Evolutionary conservation across 352 stramenopile genomes (phyloP), one percentile per base, ranked within the genome.

Genomic region (Globisporangium canariense): DNA sequence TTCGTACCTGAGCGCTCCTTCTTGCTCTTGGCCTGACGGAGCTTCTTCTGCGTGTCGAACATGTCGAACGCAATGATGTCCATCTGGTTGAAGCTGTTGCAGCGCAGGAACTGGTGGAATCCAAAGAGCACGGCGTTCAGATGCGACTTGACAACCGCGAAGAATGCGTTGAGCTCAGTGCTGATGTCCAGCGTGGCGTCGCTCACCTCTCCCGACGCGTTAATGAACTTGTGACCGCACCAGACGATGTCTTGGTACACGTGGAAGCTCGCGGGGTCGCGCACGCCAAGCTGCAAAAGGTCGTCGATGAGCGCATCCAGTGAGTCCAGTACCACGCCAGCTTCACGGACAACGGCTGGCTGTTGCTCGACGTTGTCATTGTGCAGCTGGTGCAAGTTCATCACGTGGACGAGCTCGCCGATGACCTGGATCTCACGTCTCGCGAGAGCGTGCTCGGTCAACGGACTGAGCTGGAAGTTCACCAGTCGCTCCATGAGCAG

Each of bases 211-310:
- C 46, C 62, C 18, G 63, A 58, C 1, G 38, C 60, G 6, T 30
- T 49, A 11, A 74, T 60, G 57, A 89, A 87, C 51, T 75, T 79
- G 64, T 94, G 85, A 0, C 83, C 87, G 45, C 83, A 88, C 88
- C 88, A 96, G n/a, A 90, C 75, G 52, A 96, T 84, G 45, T 96
- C 85, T 62, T 96, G 84, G 64, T 93, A 94, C 6, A 81, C 80
- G 51, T 88, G 77, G 65, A 86, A 93, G 14, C 69, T 89, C 18
- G 79, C 69, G 20, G 86, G 83, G 50, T 81, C 78, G 4, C 86
- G 83, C 50, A 89, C 64, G 2, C 81, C 78, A 9, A 92, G 63
- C 10, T 71, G 68, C 40, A 93, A 53, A 0, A 89, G 38, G 3
- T 71, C 74, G 32, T 86, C 79, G 41, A 94, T 66, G 20, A 93